phyloP scores from a whole-genome alignment of 2,329 filamentous ascomycete genomes.

The Fusarium buharicum region DNA sequence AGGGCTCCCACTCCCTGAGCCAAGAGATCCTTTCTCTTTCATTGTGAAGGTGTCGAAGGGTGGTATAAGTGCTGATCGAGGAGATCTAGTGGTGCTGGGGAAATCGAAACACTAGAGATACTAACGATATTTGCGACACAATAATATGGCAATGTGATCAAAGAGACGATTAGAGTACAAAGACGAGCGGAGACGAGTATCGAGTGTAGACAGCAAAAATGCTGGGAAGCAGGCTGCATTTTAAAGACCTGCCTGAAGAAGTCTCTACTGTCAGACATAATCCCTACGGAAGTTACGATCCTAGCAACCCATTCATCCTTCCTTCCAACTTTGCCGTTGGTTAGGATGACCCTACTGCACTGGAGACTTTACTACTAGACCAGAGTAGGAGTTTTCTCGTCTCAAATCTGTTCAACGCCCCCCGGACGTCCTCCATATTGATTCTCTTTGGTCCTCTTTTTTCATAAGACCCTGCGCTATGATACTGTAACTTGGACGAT shows the following conservation, averaged over 20 bases:
- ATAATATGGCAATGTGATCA: conserved; percentile 3
- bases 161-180: conserved; percentile 12
- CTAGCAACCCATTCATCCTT: conserved; percentile 23
- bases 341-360: conserved; percentile 18
- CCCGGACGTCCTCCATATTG: conserved; percentile 28
- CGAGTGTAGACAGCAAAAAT: conserved; percentile 7
- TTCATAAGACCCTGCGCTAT: conserved; percentile 16
- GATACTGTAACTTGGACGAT: conserved; percentile 16
- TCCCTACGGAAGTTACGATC: conserved; percentile 16
- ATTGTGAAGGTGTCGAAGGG: conserved; percentile 29
- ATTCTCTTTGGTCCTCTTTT: conserved; percentile 29
- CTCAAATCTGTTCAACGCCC: conserved; percentile 12
- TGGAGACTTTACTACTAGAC: conserved; percentile 8
- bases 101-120: background rate
- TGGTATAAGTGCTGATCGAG: background rate
- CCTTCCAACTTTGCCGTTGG: conserved; percentile 23
- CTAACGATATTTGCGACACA: background rate
- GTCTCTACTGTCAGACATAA: conserved; percentile 21
- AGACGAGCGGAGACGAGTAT: conserved; percentile 9
- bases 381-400: conserved; percentile 12
- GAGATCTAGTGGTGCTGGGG: background rate
- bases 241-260: conserved; percentile 21
- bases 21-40: conserved; percentile 43
- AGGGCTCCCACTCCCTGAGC: conserved; percentile 24
- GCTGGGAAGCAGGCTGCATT: conserved; percentile 24